Evolutionary conservation across 179 eudicot genomes (phyloP), one percentile per base, ranked within the genome.

Genomic region (Monotropa hypopitys): DNA sequence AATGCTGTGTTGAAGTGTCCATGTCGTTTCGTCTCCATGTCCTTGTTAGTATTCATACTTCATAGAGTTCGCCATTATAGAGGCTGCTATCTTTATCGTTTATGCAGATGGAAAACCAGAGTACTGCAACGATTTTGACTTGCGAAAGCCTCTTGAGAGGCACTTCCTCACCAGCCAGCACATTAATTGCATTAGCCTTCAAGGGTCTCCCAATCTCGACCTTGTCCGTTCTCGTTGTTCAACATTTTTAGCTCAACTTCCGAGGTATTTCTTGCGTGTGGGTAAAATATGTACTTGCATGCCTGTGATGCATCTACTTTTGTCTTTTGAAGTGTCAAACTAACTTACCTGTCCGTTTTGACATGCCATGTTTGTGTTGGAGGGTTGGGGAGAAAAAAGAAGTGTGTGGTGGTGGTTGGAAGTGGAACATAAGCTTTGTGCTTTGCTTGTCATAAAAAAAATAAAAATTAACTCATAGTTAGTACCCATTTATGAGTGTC

Each of bases 111-210:
- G 77, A 28, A 90, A 88, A 61, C 78, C 80, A 21, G 95, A 93
- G 76, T 91, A 86, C 79, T 87, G 88, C 87, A 88, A 82, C 80
- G 97, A 91, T 51, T 94, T 94, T 85, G 97, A 94, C 78, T 85
- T 92, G 83, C 91, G 97, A 72, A 94, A 92, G 84, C 94, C 98
- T 69, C 76, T 92, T 49, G 97, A 89, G 77, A 92, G 92, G 80
- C 97, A 90, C 59, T 85, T 83, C 70, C 85, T 89, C 46, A 86
- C 74, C 74, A 88, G 88, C 56, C 85, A 88, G 84, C 79, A 49
- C 59, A 83, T 88, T 72, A 91, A 92, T 63, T 92, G 96, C 70
- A 73, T 92, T 57, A 90, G 94, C 89, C 88, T 86, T 74, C 81
- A 75, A 76, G 89, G 81, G 77, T 80, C 81, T 72, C 73, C 88